Evolutionary conservation across 805 yeast species (phyloP).

Genomic region (Hanseniaspora occidentalis): DNA sequence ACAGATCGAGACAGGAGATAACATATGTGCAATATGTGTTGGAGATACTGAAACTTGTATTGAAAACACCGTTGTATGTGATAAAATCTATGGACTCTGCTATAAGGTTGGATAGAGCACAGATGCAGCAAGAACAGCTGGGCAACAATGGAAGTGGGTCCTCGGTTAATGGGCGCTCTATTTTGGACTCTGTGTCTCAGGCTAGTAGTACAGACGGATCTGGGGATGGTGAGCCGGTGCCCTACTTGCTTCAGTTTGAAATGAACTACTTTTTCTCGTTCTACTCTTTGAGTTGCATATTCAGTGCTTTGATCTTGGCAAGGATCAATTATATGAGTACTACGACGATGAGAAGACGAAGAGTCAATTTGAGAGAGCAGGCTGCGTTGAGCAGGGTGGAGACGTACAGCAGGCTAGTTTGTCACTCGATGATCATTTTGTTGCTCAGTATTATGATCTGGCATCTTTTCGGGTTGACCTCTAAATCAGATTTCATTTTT

Average conservation of each 20-base stretch:
- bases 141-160: too few species aligned
- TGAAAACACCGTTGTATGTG: neutral
- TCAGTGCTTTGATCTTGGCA: constrained; percentile 46
- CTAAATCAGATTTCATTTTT: too few species aligned
- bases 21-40: neutral
- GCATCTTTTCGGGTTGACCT: too few species aligned
- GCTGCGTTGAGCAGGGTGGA: constrained; percentile 21
- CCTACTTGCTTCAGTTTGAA: neutral
- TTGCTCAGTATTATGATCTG: neutral
- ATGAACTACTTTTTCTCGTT: constrained; percentile 36
- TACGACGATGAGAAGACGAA: constrained; percentile 9
- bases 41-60: neutral
- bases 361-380: constrained; percentile 20
- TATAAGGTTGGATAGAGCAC: neutral
- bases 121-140: neutral
- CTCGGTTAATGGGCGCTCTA: too few species aligned
- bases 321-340: constrained; percentile 29
- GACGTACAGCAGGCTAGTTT: neutral
- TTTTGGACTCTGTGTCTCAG: too few species aligned
- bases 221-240: too few species aligned
- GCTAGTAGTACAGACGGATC: too few species aligned
- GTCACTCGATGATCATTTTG: neutral
- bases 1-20: neutral
- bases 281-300: constrained; percentile 41
- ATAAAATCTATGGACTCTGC: neutral